Conservation (phyloP, 345 rosid species). For the Aegle marmelos region DNA sequence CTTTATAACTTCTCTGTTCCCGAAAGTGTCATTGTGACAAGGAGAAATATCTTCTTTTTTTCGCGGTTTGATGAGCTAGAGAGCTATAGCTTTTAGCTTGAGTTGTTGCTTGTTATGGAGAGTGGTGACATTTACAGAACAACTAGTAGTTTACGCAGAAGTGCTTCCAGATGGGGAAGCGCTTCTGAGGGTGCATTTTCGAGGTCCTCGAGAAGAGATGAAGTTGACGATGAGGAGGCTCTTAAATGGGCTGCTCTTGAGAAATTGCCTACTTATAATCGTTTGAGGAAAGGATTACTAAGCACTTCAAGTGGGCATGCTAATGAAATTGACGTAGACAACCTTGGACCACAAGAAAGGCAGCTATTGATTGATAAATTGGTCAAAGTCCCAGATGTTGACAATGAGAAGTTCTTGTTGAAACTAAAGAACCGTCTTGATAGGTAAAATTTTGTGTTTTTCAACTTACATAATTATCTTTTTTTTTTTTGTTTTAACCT, state of each 20-base stretch:
- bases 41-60: too few species aligned
- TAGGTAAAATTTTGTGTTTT: slow-evolving; percentile 13
- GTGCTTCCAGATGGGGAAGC: slow-evolving; percentile 6
- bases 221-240: slow-evolving; percentile 53
- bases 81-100: neutral
- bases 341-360: slow-evolving; percentile 23
- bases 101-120: slow-evolving; percentile 4
- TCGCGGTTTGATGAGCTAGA: too few species aligned
- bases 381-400: slow-evolving; percentile 29
- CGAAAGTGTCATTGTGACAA: neutral
- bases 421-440: slow-evolving; percentile 24
- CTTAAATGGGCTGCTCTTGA: slow-evolving; percentile 53
- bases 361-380: slow-evolving; percentile 31
- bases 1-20: neutral
- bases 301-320: slow-evolving; percentile 11
- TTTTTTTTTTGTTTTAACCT: too few species aligned
- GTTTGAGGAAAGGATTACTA: slow-evolving; percentile 2
- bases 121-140: slow-evolving; percentile 35
- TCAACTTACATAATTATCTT: too few species aligned
- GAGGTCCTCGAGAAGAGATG: slow-evolving; percentile 51
- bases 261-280: slow-evolving; percentile 14
- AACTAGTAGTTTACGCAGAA: slow-evolving; percentile 18
- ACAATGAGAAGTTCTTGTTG: slow-evolving; percentile 21
- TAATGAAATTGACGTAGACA: slow-evolving; percentile 18
- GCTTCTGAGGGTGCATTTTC: slow-evolving; percentile 30